Evolutionary conservation across 306 rosid species (phyloP), one percentile per base, ranked within the genome.

Genomic region (Ormosia semicastrata): DNA sequence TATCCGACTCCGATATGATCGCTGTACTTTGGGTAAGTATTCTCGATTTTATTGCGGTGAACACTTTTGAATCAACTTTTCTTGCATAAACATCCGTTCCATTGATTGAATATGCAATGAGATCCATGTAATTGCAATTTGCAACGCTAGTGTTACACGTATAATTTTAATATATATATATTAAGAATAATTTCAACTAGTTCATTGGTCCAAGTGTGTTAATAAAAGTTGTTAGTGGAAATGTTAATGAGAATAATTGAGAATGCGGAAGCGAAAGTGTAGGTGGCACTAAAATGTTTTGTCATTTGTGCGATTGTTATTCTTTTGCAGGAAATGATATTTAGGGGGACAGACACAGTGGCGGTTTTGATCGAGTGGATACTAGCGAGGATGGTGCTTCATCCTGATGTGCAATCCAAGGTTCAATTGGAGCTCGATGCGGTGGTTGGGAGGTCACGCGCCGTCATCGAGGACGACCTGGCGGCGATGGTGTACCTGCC

Each of bases 281-380:
- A 13, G 36, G 46, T 40, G 72, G 30, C 33, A 54, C 66, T n/a
- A n/a, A 54, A 24, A 30, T 47, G 24, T 30, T 29, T 24, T 44
- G 2, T 44, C 12, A 44, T 68, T 43, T 17, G 53, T 66, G 3
- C 12, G 18, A 34, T 13, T 24, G 24, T 24, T 24, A 24, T 2
- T 4, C 6, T 1, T 14, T 3, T 54, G n/a, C n/a, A 94, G 97
- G 99, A 93, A 90, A 95, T 95, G 97, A 95, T 95, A 76, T 95
- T 95, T 41, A 82, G 99, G 15, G 99, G 98, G 47, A 95, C 97
- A 0, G 97, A 95, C 64, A 93, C 99, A 0, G 93, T 93, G 67
- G 97, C 96, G 3, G 96, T 93, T 60, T 82, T 89, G 72, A 91
- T 93, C 10, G 98, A 95, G 84, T 93, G 99, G 99, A 85, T 93